Conservation (phyloP, 2,329 filamentous ascomycete genomes). For the Xylaria sp. region DNA sequence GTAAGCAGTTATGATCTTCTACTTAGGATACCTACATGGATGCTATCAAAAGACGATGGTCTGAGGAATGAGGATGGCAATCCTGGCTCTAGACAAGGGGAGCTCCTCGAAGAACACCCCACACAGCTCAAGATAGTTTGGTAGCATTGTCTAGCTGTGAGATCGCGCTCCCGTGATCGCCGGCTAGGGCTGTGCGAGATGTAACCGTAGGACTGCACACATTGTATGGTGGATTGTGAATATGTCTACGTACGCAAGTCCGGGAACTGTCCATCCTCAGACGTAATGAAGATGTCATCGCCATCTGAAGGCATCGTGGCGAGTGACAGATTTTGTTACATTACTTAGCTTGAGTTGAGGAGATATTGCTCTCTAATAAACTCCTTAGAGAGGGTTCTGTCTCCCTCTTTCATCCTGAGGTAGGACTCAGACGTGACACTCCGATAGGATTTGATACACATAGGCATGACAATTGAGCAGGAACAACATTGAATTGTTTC, state of each 20-base stretch:
- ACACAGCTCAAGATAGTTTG: conserved; percentile 14
- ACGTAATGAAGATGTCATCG: background rate
- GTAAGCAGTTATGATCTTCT: conserved; percentile 24
- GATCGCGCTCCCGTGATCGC: conserved; percentile 26
- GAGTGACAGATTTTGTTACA: background rate
- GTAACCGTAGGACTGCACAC: conserved; percentile 1
- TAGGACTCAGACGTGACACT: conserved; percentile 2
- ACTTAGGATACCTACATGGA: conserved; percentile 29
- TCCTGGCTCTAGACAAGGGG: conserved; percentile 22
- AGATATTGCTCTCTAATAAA: background rate
- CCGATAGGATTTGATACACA: conserved; percentile 6
- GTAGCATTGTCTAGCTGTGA: conserved; percentile 18
- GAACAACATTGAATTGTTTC: conserved; percentile 11
- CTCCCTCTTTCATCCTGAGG: background rate
- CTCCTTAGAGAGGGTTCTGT: background rate
- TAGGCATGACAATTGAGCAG: conserved; percentile 3
- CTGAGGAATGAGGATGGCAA: conserved; percentile 12
- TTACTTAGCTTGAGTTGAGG: background rate
- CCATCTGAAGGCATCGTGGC: background rate
- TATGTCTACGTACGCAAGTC: too few relatives aligned
- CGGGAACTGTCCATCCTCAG: background rate
- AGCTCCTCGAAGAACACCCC: conserved; percentile 14
- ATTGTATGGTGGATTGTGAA: background rate
- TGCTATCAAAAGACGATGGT: conserved; percentile 17
- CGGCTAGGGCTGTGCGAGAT: conserved; percentile 21